Conservation (phyloP, 148 eudicot genomes). For the Camellia granthamiana region DNA sequence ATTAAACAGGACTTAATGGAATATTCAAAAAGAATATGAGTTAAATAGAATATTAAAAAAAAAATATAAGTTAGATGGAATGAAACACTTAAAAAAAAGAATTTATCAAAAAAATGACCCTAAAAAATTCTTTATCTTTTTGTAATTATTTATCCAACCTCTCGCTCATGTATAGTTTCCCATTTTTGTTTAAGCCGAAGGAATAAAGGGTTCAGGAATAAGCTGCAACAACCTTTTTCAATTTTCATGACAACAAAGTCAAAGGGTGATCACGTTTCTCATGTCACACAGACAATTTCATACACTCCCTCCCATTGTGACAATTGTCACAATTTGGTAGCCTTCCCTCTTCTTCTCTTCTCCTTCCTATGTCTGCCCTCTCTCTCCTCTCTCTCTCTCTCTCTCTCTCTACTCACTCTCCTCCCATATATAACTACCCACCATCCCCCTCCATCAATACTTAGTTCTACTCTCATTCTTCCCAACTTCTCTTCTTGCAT, state of each 20-base stretch:
- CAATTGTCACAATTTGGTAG: slow-evolving; percentile 24
- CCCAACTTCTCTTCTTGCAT: too few species aligned
- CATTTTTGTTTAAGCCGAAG: neutral
- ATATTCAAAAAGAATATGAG: too few species aligned
- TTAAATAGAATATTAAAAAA: too few species aligned
- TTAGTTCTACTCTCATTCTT: neutral
- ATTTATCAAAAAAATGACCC: too few species aligned
- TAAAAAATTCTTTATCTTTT: neutral
- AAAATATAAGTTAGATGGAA: too few species aligned
- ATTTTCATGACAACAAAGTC: neutral
- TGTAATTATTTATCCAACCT: neutral
- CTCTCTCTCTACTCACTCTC: neutral
- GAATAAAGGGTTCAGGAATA: too few species aligned
- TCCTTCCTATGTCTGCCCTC: neutral
- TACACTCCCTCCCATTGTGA: slow-evolving; percentile 9
- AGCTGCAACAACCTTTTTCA: neutral
- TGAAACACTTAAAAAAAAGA: too few species aligned
- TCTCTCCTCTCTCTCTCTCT: too few species aligned
- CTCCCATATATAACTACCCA: neutral
- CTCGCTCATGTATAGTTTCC: neutral
- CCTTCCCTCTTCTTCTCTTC: slow-evolving; percentile 5
- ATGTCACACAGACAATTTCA: neutral
- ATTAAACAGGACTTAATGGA: too few species aligned
- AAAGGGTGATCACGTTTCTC: neutral
- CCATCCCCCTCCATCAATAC: neutral